Evolutionary conservation across 163 green algal species (phyloP).

Genomic region (Volvox carteri): DNA sequence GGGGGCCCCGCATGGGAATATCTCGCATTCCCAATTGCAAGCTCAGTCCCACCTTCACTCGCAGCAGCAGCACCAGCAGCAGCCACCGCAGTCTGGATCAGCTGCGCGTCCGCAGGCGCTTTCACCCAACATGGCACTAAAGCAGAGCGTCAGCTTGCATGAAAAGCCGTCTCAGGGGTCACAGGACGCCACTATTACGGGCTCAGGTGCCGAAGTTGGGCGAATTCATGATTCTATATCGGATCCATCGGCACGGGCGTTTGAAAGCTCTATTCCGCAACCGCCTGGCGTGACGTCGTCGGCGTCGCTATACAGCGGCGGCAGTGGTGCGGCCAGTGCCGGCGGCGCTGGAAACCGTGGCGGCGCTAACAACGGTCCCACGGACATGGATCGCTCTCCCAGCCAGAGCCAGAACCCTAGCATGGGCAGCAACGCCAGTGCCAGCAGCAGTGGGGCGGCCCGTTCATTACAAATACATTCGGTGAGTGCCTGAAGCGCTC

Average conservation of each 20-base stretch:
- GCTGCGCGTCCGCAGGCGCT: not conserved
- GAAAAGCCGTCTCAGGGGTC: not conserved
- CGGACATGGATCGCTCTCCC: not conserved
- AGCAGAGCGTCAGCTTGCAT: slow-evolving; percentile 33
- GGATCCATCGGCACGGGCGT: slow-evolving; percentile 28
- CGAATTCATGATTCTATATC: slow-evolving; percentile 45
- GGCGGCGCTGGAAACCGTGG: not conserved
- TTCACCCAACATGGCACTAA: not conserved
- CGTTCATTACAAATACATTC: not conserved
- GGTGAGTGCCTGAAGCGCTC: not conserved
- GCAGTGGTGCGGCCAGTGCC: not conserved
- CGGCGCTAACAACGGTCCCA: not conserved
- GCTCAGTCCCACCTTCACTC: not conserved
- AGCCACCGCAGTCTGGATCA: not conserved
- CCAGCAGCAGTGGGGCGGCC: not conserved
- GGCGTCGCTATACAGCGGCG: not conserved
- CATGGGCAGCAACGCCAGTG: not conserved
- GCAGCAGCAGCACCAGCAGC: slow-evolving; percentile 11
- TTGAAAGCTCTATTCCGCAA: not conserved
- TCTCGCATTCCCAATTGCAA: not conserved
- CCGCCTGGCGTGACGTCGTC: slow-evolving; percentile 4
- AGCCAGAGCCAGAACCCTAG: not conserved
- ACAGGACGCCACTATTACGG: slow-evolving; percentile 10
- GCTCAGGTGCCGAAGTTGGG: not conserved
- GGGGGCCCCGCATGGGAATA: too few relatives aligned